Evolutionary conservation across 768 basidiomycete species (phyloP).

Genomic region (Mycena polygramma): DNA sequence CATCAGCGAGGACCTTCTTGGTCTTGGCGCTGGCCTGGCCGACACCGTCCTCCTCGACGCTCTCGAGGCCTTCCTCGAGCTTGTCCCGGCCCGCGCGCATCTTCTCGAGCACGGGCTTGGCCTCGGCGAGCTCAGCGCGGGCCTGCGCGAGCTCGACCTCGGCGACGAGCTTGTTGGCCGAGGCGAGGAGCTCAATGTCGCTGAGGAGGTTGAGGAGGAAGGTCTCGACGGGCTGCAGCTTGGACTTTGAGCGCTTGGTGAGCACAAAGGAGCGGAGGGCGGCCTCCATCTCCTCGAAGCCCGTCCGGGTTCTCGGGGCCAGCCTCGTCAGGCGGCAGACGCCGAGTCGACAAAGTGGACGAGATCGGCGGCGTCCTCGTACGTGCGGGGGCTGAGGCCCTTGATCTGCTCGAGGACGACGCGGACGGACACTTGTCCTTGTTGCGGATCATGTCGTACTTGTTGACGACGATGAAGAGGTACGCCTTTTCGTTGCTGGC

Average conservation of each 20-base stretch:
- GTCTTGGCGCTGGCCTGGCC: slow-evolving; percentile 66
- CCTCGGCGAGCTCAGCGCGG: slow-evolving; percentile 71
- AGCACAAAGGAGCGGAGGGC: slow-evolving; percentile 95
- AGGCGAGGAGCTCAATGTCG: slow-evolving; percentile 89
- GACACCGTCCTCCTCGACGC: slow-evolving; percentile 81
- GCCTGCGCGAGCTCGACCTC: slow-evolving; percentile 81
- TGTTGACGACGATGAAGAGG: slow-evolving; percentile 98
- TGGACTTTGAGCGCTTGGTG: slow-evolving; percentile 95
- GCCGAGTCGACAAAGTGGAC: slow-evolving; percentile 99
- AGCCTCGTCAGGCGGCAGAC: slow-evolving; percentile 70
- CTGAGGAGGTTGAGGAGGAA: slow-evolving; percentile 92
- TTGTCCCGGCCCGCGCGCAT: slow-evolving; percentile 81
- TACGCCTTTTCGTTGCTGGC: slow-evolving; percentile 98
- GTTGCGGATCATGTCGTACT: slow-evolving; percentile 95
- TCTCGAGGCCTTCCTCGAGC: slow-evolving; percentile 84
- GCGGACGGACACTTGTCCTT: slow-evolving; percentile 92
- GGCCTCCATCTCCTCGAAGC: slow-evolving; percentile 91
- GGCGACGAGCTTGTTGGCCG: slow-evolving; percentile 90
- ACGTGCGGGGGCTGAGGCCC: slow-evolving; percentile 91
- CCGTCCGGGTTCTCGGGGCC: slow-evolving; percentile 53
- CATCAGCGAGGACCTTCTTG: slow-evolving; percentile 69
- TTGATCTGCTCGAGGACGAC: slow-evolving; percentile 94
- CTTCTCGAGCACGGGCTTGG: slow-evolving; percentile 88
- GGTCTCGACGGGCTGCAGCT: slow-evolving; percentile 92
- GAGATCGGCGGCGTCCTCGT: slow-evolving; percentile 90